Base-by-base conservation (phyloP, 345 rosid genomes). In the Acer negundo region DNA sequence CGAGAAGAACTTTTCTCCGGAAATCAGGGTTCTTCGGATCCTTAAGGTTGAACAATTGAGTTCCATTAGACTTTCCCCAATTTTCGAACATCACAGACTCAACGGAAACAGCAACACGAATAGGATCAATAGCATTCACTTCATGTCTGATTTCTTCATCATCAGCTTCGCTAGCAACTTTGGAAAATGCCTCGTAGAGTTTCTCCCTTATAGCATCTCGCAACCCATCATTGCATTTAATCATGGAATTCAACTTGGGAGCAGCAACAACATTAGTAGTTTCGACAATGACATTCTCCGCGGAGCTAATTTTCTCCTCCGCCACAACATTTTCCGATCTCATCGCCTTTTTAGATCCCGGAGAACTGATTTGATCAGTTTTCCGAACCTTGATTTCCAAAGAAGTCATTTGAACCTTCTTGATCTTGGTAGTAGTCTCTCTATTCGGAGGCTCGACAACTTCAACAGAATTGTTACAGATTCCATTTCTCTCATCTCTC, bases 21-120 rank as follows among this genome's bases (percentile, higher is more conserved):
- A 89, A 82, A 83, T 86, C 90, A 2, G 89, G 89, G 79, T 87
- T 89, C 20, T 82, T 84, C 20, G 71, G 79, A 64, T 89, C 92
- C 87, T 85, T 84, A n/a, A 87, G 75, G 79, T 87, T 89, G 78
- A 85, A 87, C 86, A 89, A 72, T 47, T 84, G 85, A 10, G 73
- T 10, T 5, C 87, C 89, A 47, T 81, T 84, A 17, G 87, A 85
- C 53, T 67, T 70, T 2, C 90, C 88, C 87, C 86, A 67, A 15
- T 82, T 85, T 28, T 84, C 82, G 73, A 82, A 82, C 88, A 89
- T 69, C 2, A 69, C 72, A 16, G 87, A 81, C 82, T 89, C 90
- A 22, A 84, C 81, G 2, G 80, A 80, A 22, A 82, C 83, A 26
- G 90, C 88, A 58, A 78, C 81, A 40, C 79, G 75, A 23, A 74